Conservation (phyloP, 495 filamentous ascomycete genomes). For the Penicillium alfredii region DNA sequence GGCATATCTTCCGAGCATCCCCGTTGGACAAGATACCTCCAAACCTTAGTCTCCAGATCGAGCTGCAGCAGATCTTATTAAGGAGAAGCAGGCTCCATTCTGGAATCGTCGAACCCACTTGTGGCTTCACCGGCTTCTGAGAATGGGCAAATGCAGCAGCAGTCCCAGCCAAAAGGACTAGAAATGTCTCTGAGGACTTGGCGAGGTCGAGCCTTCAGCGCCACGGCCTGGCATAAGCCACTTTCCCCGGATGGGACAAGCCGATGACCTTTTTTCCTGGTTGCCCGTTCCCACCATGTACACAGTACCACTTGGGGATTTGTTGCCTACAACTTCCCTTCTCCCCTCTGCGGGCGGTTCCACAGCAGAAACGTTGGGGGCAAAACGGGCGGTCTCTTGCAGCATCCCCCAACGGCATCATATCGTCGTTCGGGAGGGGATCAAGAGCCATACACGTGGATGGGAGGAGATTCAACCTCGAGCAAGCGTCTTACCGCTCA, state of each 20-base stretch:
- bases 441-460: conserved; percentile 12
- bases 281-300: too few relatives aligned
- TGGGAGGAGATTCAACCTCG: neutral
- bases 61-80: conserved; percentile 9
- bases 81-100: too few relatives aligned
- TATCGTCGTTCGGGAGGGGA: conserved; percentile 1
- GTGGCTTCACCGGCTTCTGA: conserved; percentile 10
- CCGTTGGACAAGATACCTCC: conserved; percentile 22
- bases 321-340: conserved; percentile 4
- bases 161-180: conserved; percentile 12
- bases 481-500: neutral
- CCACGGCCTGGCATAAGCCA: too few relatives aligned
- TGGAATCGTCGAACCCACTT: too few relatives aligned
- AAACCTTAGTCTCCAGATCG: conserved; percentile 8
- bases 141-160: conserved; percentile 10
- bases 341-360: conserved; percentile 19
- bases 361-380: conserved; percentile 35
- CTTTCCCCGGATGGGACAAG: neutral
- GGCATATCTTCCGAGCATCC: conserved; percentile 35
- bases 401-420: conserved; percentile 18
- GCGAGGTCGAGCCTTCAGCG: too few relatives aligned
- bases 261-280: neutral
- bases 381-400: conserved; percentile 38
- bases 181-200: too few relatives aligned
- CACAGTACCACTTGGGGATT: conserved; percentile 8